A percentile compares a stretch with the other conserved stretches of the same genome.
Conservation (phyloP, 345 rosid genomes). For the Brassica incana region DNA sequence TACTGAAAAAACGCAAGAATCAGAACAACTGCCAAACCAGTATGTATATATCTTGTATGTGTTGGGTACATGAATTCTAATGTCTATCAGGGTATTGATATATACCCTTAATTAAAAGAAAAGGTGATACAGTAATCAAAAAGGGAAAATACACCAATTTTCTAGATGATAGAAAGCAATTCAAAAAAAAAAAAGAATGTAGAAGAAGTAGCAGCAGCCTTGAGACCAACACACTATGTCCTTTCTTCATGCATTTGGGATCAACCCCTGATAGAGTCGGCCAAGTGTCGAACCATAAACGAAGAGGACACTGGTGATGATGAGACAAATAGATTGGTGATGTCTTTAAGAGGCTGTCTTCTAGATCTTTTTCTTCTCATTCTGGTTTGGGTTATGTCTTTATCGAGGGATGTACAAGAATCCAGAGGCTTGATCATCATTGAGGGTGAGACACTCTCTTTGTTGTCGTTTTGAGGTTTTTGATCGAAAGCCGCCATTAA, state of each 20-base stretch:
- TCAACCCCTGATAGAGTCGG: slow-evolving; percentile 23
- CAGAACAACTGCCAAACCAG: background rate
- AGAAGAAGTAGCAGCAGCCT: slow-evolving; percentile 11
- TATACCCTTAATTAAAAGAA: background rate
- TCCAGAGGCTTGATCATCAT: background rate
- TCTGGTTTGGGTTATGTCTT: slow-evolving; percentile 30
- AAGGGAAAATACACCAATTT: background rate
- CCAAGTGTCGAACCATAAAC: background rate
- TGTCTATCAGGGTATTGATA: slow-evolving; percentile 8
- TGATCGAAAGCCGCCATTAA: slow-evolving; percentile 26
- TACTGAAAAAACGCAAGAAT: background rate
- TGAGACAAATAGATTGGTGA: slow-evolving; percentile 37
- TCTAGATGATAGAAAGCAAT: background rate
- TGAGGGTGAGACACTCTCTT: slow-evolving; percentile 32
- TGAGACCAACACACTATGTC: slow-evolving; percentile 6
- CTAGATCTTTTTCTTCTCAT: slow-evolving; percentile 26
- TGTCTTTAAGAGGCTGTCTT: slow-evolving; percentile 37
- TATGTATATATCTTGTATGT: background rate
- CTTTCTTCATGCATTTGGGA: slow-evolving; percentile 38
- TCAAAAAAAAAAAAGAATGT: background rate
- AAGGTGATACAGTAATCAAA: background rate
- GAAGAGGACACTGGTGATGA: slow-evolving; percentile 13
- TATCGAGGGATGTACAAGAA: slow-evolving; percentile 14
- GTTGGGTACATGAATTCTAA: slow-evolving; percentile 17
- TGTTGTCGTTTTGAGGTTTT: slow-evolving; percentile 15